phyloP scores from a whole-genome alignment of 2,329 filamentous ascomycete genomes.

The Colletotrichum incanum region DNA sequence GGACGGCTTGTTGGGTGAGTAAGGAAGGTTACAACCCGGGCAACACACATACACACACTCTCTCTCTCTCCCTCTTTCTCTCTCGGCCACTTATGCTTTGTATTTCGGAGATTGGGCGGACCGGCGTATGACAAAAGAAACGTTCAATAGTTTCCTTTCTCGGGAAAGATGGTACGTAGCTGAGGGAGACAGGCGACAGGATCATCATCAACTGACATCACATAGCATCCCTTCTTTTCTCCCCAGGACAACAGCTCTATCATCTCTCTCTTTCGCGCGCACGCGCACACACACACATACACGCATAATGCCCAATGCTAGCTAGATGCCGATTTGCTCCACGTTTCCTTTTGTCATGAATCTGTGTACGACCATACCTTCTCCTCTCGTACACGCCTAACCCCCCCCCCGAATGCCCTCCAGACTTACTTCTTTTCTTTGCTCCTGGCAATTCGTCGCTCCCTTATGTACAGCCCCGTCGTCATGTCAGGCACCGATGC shows the following conservation, averaged over 20 bases:
- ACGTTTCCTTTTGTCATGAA: not conserved
- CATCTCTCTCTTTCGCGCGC: not conserved
- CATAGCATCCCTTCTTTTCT: not conserved
- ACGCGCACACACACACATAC: not conserved
- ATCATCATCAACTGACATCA: conserved; percentile 1
- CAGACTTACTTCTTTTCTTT: conserved; percentile 6
- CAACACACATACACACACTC: not conserved
- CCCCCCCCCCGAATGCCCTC: not conserved
- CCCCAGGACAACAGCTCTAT: not conserved
- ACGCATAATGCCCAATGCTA: not conserved
- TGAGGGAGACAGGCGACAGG: not conserved
- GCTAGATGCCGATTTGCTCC: conserved; percentile 13
- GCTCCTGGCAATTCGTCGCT: conserved; percentile 12
- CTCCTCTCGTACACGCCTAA: conserved; percentile 15
- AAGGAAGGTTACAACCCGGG: conserved; percentile 14
- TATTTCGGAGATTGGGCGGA: conserved; percentile 2
- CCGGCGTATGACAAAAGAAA: not conserved
- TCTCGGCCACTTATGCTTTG: not conserved
- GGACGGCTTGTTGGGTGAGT: not conserved
- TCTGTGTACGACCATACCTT: conserved; percentile 5
- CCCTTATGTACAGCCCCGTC: conserved; percentile 25
- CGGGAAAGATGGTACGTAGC: not conserved
- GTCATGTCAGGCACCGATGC: conserved; percentile 38
- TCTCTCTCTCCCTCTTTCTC: not conserved
- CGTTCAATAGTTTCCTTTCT: not conserved